phyloP scores from a whole-genome alignment of 305 asterid genomes.

The Coffea humblotiana region DNA sequence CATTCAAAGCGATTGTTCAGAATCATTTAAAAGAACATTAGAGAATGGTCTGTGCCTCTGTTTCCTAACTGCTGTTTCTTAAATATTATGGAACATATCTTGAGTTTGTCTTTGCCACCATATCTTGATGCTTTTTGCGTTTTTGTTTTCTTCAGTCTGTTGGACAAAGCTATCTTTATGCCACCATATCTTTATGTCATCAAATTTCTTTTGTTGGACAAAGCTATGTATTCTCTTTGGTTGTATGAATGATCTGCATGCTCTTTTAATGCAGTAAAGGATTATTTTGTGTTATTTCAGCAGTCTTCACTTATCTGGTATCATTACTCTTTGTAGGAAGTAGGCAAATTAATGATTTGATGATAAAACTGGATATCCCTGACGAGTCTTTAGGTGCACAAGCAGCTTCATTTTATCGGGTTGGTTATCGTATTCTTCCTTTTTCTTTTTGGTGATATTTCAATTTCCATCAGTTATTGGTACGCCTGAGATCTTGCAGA shows the following conservation, averaged over 20 bases:
- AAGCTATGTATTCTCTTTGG: neutral
- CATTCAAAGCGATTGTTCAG: slow-evolving; percentile 20
- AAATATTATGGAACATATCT: neutral
- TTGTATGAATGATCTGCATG: neutral
- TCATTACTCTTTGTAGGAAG: slow-evolving; percentile 18
- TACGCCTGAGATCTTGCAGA: slow-evolving; percentile 14
- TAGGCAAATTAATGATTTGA: slow-evolving; percentile 19
- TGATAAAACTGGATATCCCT: slow-evolving; percentile 17
- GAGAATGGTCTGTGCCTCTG: slow-evolving; percentile 22
- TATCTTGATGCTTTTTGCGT: neutral
- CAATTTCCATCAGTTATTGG: neutral
- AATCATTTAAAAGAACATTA: slow-evolving; percentile 24
- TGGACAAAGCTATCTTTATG: neutral
- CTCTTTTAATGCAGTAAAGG: neutral
- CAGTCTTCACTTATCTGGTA: neutral
- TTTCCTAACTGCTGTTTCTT: neutral
- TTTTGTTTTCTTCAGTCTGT: neutral
- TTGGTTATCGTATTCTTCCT: neutral
- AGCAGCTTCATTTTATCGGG: slow-evolving; percentile 24
- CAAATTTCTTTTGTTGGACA: neutral
- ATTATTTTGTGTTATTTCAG: neutral
- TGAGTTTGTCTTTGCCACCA: neutral
- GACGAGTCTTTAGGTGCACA: slow-evolving; percentile 17
- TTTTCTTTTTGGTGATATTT: neutral
- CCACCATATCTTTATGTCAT: neutral